Conservation (phyloP, 2,329 filamentous ascomycete species). For the Plectosphaerella sp. region DNA sequence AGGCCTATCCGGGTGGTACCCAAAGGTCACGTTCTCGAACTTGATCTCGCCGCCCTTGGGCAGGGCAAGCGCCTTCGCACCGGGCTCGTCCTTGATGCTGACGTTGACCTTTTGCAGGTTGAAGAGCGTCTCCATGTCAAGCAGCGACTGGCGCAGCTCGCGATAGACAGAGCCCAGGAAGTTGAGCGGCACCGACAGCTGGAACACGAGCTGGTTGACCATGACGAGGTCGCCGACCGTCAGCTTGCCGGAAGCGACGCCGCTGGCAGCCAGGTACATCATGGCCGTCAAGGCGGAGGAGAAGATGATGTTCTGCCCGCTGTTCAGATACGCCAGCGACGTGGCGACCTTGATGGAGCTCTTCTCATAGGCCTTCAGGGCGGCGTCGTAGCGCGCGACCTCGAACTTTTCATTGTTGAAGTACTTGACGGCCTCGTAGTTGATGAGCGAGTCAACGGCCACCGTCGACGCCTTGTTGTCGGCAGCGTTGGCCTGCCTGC, state of each 20-base stretch:
- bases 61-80: slow-evolving; percentile 70
- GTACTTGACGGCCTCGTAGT: slow-evolving; percentile 98
- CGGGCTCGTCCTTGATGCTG: slow-evolving; percentile 69
- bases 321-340: slow-evolving; percentile 87
- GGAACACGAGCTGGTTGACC: slow-evolving; percentile 98
- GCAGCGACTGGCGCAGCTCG: slow-evolving; percentile 85
- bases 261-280: slow-evolving; percentile 96
- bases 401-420: slow-evolving; percentile 99
- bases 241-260: slow-evolving; percentile 73
- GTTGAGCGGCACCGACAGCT: slow-evolving; percentile 93
- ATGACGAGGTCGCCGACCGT: slow-evolving; percentile 96
- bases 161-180: slow-evolving; percentile 98
- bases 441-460: slow-evolving; percentile 93
- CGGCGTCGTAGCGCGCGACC: slow-evolving; percentile 83
- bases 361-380: slow-evolving; percentile 80
- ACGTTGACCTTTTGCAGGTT: slow-evolving; percentile 96
- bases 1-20: slow-evolving; percentile 80
- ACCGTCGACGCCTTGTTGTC: slow-evolving; percentile 95
- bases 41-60: slow-evolving; percentile 79
- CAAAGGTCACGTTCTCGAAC: slow-evolving; percentile 94
- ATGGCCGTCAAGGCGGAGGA: slow-evolving; percentile 88
- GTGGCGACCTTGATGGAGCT: slow-evolving; percentile 97
- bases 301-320: slow-evolving; percentile 95
- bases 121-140: slow-evolving; percentile 99
- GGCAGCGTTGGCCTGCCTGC: slow-evolving; percentile 89